phyloP scores from a whole-genome alignment of 2,329 filamentous ascomycete genomes.

The Cercospora sesami region DNA sequence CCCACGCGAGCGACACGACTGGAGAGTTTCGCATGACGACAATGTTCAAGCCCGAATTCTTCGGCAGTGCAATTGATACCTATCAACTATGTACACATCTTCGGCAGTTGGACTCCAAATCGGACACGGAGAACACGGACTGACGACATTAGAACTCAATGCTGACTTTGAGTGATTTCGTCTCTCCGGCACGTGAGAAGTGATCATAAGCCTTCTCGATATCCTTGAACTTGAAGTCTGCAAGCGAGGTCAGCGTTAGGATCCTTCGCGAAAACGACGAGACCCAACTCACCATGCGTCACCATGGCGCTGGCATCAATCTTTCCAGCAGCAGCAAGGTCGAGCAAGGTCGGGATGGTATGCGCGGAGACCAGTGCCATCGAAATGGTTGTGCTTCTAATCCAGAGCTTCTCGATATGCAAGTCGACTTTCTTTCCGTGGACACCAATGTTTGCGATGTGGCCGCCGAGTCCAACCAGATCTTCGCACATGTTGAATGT shows the following conservation, averaged over 20 bases:
- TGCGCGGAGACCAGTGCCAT: constrained; percentile 33
- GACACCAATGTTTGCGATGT: constrained; percentile 60
- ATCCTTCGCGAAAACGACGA: neutral
- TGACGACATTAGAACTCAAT: constrained; percentile 24
- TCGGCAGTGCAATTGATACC: neutral
- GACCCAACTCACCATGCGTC: constrained; percentile 28
- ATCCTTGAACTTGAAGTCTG: constrained; percentile 34
- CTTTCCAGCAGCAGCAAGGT: constrained; percentile 30
- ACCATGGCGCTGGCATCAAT: constrained; percentile 30
- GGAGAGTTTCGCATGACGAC: neutral
- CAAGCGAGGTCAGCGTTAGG: neutral
- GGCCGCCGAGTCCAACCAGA: constrained; percentile 55
- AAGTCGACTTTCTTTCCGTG: constrained; percentile 56
- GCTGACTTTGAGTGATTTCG: constrained; percentile 33
- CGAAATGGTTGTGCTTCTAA: constrained; percentile 44
- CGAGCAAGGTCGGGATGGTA: constrained; percentile 32
- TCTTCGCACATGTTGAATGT: constrained; percentile 57
- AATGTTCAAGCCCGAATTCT: neutral
- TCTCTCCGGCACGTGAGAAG: constrained; percentile 31
- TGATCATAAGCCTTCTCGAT: constrained; percentile 34
- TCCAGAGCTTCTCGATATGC: constrained; percentile 57
- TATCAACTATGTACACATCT: neutral
- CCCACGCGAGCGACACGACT: neutral
- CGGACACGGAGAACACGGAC: neutral
- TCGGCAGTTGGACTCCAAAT: neutral